phyloP scores from a whole-genome alignment of 1,284 basidiomycete genomes.

The Thelephora terrestris region DNA sequence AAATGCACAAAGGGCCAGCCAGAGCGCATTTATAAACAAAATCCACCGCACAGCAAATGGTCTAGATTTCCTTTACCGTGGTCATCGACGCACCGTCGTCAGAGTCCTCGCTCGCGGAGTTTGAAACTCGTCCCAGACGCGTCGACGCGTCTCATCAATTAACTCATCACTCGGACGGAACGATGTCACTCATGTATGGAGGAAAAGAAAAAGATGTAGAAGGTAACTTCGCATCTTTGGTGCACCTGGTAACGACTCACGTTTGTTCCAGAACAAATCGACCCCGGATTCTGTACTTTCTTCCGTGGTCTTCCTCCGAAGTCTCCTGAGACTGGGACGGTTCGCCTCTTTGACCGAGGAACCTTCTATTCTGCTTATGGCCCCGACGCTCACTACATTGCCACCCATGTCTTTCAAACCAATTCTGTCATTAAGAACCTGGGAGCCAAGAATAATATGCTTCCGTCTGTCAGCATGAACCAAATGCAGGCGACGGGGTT shows the following conservation, averaged over 20 bases:
- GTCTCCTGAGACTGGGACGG: conserved; percentile 57
- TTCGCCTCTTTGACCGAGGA: conserved; percentile 79
- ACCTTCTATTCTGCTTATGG: conserved; percentile 90
- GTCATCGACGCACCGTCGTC: too few relatives aligned
- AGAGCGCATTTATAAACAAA: too few relatives aligned
- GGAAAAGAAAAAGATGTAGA: conserved; percentile 51
- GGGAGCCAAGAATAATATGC: conserved; percentile 29
- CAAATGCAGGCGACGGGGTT: conserved; percentile 78
- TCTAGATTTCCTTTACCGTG: too few relatives aligned
- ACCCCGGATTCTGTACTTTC: conserved; percentile 72
- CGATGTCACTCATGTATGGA: conserved; percentile 57
- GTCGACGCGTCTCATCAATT: not conserved
- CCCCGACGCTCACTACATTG: conserved; percentile 81
- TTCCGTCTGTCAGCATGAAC: conserved; percentile 77
- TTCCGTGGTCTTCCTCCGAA: conserved; percentile 58
- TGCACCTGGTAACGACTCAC: not conserved
- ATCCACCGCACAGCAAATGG: too few relatives aligned
- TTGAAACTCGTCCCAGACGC: not conserved
- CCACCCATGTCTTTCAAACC: conserved; percentile 78
- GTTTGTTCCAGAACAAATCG: conserved; percentile 8
- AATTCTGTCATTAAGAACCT: conserved; percentile 81
- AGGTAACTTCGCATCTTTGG: conserved; percentile 1
- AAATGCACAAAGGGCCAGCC: too few relatives aligned
- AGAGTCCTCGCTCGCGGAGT: too few relatives aligned
- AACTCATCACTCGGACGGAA: conserved; percentile 7